Evolutionary conservation across 495 filamentous ascomycete species (phyloP).

Genomic region (Penicillium coprophilum): DNA sequence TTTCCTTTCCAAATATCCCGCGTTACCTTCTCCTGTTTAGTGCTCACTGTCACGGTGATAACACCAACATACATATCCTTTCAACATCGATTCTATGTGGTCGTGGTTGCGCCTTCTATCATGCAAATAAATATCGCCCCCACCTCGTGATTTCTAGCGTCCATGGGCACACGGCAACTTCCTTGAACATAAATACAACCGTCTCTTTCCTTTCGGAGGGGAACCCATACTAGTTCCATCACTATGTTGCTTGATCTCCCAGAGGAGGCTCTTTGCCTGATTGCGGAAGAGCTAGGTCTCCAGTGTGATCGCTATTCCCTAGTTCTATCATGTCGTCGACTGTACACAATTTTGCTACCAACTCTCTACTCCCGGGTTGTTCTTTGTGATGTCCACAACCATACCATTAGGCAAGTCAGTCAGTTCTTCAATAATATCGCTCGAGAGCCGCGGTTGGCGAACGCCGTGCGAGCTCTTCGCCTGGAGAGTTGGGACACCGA

Average conservation of each 20-base stretch:
- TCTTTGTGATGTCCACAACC: background rate
- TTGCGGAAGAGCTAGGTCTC: background rate
- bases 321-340: background rate
- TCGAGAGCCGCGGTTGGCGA: background rate
- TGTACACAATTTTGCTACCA: background rate
- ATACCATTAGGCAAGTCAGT: background rate
- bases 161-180: background rate
- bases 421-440: background rate
- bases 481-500: background rate
- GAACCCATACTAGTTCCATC: background rate
- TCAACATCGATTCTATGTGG: background rate
- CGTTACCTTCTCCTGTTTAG: background rate
- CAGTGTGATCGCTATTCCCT: background rate
- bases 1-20: background rate
- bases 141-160: background rate
- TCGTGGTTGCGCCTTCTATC: background rate
- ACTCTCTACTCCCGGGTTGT: background rate
- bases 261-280: background rate
- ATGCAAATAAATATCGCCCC: background rate
- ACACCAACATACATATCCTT: background rate
- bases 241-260: background rate
- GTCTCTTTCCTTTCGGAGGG: background rate
- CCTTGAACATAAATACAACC: background rate
- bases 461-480: background rate
- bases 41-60: background rate